Percentiles rank a stretch among this genome's conserved stretches.
These are phyloP conservation scores for Tuber indicum DNA, from an alignment of 495 filamentous ascomycete species.

Conservation along the genomic window DNA sequence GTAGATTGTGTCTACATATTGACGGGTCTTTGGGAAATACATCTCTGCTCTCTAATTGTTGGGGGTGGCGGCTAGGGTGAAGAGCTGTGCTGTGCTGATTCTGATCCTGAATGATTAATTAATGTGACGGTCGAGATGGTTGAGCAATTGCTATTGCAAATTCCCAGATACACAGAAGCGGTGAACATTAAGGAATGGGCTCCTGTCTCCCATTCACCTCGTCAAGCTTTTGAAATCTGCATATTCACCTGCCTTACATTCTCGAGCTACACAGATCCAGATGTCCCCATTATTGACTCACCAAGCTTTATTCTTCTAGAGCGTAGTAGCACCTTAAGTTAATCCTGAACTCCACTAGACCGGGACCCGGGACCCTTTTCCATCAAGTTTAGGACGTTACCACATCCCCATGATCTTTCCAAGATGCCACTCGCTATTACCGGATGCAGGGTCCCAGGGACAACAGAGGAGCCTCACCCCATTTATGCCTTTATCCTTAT, in stretches of 20 bases:
- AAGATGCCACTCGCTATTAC: not conserved
- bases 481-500: not conserved
- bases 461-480: not conserved
- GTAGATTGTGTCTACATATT: slow-evolving; percentile 43
- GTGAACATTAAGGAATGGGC: not conserved
- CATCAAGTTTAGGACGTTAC: not conserved
- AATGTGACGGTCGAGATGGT: not conserved
- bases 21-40: not conserved
- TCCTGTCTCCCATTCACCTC: not conserved
- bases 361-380: not conserved
- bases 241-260: not conserved
- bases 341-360: not conserved
- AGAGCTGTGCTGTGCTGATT: not conserved
- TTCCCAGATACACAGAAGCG: not conserved
- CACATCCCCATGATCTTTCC: not conserved
- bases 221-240: not conserved
- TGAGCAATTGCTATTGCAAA: not conserved
- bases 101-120: not conserved
- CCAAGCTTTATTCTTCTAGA: not conserved
- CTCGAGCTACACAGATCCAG: not conserved
- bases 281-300: not conserved
- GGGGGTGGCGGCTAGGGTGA: not conserved
- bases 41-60: not conserved
- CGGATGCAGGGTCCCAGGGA: not conserved
- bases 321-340: not conserved